A percentile compares a stretch with the other conserved stretches of the same genome.
Conservation (phyloP, 352 stramenopile species). For the Phytopythium montanum region DNA sequence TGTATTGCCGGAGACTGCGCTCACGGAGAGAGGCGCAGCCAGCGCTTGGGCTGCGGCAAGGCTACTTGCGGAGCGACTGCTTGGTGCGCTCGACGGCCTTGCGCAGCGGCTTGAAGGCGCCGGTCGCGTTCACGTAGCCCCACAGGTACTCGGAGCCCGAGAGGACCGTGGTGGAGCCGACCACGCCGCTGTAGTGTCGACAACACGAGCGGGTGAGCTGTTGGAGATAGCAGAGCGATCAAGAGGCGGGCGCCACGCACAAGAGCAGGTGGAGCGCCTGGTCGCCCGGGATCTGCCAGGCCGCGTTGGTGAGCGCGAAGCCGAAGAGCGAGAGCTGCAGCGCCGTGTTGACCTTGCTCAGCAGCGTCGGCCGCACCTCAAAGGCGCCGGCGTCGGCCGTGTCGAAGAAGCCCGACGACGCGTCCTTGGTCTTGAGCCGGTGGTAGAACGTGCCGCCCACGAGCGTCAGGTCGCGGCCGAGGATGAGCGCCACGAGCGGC, state of each 20-base stretch:
- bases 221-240: neutral
- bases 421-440: constrained; percentile 67
- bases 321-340: constrained; percentile 76
- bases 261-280: constrained; percentile 56
- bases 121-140: constrained; percentile 69
- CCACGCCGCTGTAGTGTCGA: constrained; percentile 35
- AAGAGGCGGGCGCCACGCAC: constrained; percentile 41
- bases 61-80: constrained; percentile 6
- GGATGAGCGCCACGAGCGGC: constrained; percentile 61
- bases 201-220: constrained; percentile 6
- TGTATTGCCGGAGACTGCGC: neutral
- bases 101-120: constrained; percentile 54
- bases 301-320: constrained; percentile 66
- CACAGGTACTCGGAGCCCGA: constrained; percentile 77
- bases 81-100: constrained; percentile 29
- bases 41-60: neutral
- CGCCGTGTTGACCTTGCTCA: constrained; percentile 82
- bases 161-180: constrained; percentile 70
- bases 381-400: constrained; percentile 68
- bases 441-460: constrained; percentile 78
- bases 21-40: too few relatives aligned
- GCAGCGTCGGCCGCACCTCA: constrained; percentile 59
- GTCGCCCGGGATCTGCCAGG: constrained; percentile 62
- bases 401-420: constrained; percentile 72
- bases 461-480: constrained; percentile 69